These are phyloP conservation scores for Penstemon eatonii DNA, from an alignment of 257 asterid genomes.

Conservation along the genomic window DNA sequence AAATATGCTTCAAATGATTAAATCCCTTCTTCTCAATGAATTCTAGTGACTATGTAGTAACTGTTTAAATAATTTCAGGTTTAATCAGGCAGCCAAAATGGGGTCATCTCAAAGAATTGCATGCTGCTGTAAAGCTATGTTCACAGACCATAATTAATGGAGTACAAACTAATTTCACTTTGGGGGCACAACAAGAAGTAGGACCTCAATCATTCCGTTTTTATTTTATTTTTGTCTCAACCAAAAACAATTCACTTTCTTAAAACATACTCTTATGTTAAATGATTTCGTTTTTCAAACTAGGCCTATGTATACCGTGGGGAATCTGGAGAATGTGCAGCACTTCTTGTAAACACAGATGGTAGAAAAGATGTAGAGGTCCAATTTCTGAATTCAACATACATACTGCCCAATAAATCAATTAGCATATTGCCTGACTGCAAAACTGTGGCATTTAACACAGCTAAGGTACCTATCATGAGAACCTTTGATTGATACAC, in stretches of 20 bases:
- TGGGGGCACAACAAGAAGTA: conserved; percentile 74
- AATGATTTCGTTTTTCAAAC: conserved; percentile 2
- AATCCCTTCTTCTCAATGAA: background rate
- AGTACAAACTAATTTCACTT: conserved; percentile 31
- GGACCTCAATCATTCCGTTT: conserved; percentile 2
- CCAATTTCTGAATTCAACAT: conserved; percentile 48
- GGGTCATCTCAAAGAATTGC: conserved; percentile 76
- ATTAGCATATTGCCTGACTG: conserved; percentile 92
- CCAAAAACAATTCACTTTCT: background rate
- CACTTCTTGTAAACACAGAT: conserved; percentile 72
- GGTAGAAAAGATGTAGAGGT: conserved; percentile 31
- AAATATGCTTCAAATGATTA: background rate
- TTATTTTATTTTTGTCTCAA: background rate
- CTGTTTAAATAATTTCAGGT: conserved; percentile 36
- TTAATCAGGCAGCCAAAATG: conserved; percentile 81
- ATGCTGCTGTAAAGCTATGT: conserved; percentile 62
- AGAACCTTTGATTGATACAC: too few relatives aligned
- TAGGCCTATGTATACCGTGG: conserved; percentile 64
- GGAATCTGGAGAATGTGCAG: conserved; percentile 66
- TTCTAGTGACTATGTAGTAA: background rate
- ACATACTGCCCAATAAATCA: conserved; percentile 59
- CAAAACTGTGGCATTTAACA: conserved; percentile 65
- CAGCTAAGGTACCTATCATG: conserved; percentile 61
- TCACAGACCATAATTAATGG: conserved; percentile 60
- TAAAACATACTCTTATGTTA: background rate